Evolutionary conservation across 495 filamentous ascomycete genomes (phyloP).

Genomic region (Penicillium nucicola): DNA sequence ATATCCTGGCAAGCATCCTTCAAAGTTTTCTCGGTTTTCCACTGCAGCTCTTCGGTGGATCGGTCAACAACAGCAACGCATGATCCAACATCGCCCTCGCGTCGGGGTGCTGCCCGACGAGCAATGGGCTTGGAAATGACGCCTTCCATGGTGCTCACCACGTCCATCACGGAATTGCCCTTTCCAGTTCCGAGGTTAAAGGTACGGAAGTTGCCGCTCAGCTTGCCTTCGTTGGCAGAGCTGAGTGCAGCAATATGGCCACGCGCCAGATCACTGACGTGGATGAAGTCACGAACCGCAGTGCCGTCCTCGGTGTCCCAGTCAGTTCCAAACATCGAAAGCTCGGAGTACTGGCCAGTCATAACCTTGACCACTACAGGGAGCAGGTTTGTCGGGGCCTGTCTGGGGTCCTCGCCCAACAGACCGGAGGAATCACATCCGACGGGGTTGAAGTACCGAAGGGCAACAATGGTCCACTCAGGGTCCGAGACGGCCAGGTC

Average conservation of each 20-base stretch:
- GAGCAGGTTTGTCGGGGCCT: constrained; percentile 60
- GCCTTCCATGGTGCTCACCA: constrained; percentile 45
- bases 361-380: constrained; percentile 60
- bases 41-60: constrained; percentile 80
- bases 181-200: constrained; percentile 54
- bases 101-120: constrained; percentile 66
- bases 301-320: constrained; percentile 64
- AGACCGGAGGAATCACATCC: constrained; percentile 63
- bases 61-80: constrained; percentile 75
- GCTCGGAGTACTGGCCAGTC: constrained; percentile 47
- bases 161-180: constrained; percentile 51
- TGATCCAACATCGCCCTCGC: constrained; percentile 77
- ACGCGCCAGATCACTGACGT: constrained; percentile 62
- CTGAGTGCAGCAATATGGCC: constrained; percentile 60
- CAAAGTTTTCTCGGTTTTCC: constrained; percentile 81
- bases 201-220: constrained; percentile 45
- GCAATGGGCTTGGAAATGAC: constrained; percentile 39
- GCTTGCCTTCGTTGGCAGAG: constrained; percentile 32
- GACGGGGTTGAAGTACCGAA: constrained; percentile 68
- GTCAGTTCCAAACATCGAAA: constrained; percentile 61
- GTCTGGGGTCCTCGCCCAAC: constrained; percentile 63
- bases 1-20: constrained; percentile 82
- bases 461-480: constrained; percentile 57
- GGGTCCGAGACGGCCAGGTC: constrained; percentile 57
- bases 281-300: constrained; percentile 57